Evolutionary conservation across 768 basidiomycete genomes (phyloP), one percentile per base, ranked within the genome.

Genomic region (Amanita rimosa): DNA sequence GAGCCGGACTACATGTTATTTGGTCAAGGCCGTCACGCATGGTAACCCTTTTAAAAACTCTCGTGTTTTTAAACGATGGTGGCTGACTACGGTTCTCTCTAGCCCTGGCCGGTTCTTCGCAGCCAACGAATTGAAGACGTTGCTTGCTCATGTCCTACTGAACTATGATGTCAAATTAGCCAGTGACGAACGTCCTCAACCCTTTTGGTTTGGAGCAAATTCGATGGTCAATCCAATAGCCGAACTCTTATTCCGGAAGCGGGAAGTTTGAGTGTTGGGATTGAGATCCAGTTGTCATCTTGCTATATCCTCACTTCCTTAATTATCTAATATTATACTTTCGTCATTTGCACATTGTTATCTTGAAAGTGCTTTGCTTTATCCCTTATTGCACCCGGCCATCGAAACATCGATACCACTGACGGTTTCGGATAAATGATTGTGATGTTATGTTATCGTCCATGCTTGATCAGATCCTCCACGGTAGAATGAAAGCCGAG

Each of bases 51-150:
- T 39, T 22, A n/a, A 8, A 11, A 9, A 10, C 17, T 35, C 9
- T n/a, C n/a, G n/a, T n/a, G 6, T 38, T 19, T 39, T 17, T 13
- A 17, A 10, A n/a, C 7, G 6, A 14, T 44, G 19, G 36, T 27
- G 19, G 36, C 21, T 10, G 33, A 19, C 39, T 26, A 1, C 16
- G 19, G 2, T 13, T 34, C n/a, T 44, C 0, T 27, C 1, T 50
- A 58, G 58, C 36, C 62, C 65, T 22, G 65, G 64, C 9, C 55
- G 69, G 6, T 66, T 66, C 53, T 68, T 68, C 52, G 63, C 64
- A 13, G 59, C 58, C 6, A 63, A 58, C 35, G 61, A 62, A 51
- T 43, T 69, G 29, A 68, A 67, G 50, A 53, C 56, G 2, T 60
- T 68, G 39, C 42, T 63, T 31, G 63, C 64, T 0, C 55, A 63